A percentile compares a stretch with the other conserved stretches of the same genome.
These are phyloP conservation scores for Allium cepa DNA, from an alignment of 106 monocot genomes.

Conservation along the genomic window DNA sequence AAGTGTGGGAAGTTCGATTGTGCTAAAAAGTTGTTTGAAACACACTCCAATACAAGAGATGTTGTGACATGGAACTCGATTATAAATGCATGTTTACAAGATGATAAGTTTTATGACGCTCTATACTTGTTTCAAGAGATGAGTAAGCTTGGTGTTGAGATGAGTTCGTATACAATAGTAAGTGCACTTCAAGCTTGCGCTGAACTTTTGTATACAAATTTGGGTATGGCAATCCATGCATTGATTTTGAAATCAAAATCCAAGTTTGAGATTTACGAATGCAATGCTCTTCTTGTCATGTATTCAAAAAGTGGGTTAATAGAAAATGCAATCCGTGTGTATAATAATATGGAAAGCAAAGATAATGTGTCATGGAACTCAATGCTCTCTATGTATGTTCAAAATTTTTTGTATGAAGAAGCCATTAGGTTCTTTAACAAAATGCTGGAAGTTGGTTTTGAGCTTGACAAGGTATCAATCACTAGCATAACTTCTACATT, in stretches of 20 bases:
- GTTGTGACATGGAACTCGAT: slow-evolving; percentile 84
- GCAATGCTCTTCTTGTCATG: slow-evolving; percentile 74
- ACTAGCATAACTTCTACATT: slow-evolving; percentile 49
- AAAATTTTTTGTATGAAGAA: slow-evolving; percentile 43
- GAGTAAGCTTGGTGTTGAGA: slow-evolving; percentile 30
- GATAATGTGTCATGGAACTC: slow-evolving; percentile 93
- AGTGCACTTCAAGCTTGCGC: slow-evolving; percentile 81
- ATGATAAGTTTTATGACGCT: slow-evolving; percentile 41
- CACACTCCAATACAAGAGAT: slow-evolving; percentile 31
- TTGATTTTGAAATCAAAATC: slow-evolving; percentile 27
- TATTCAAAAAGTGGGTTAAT: slow-evolving; percentile 51
- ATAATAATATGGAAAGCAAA: slow-evolving; percentile 40
- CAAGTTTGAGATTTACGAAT: slow-evolving; percentile 33
- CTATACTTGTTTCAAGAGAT: slow-evolving; percentile 55
- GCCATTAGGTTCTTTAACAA: slow-evolving; percentile 34
- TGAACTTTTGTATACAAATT: slow-evolving; percentile 36
- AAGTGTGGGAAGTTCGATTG: slow-evolving; percentile 41
- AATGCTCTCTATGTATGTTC: slow-evolving; percentile 68
- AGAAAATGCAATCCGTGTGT: slow-evolving; percentile 34
- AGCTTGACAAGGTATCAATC: slow-evolving; percentile 64
- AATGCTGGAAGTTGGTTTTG: slow-evolving; percentile 32
- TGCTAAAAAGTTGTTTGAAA: slow-evolving; percentile 47
- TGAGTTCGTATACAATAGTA: slow-evolving; percentile 67
- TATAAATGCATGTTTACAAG: slow-evolving; percentile 52
- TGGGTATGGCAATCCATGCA: slow-evolving; percentile 77